Evolutionary conservation across 306 rosid species (phyloP), one percentile per base, ranked within the genome.

Genomic region (Cicer arietinum): DNA sequence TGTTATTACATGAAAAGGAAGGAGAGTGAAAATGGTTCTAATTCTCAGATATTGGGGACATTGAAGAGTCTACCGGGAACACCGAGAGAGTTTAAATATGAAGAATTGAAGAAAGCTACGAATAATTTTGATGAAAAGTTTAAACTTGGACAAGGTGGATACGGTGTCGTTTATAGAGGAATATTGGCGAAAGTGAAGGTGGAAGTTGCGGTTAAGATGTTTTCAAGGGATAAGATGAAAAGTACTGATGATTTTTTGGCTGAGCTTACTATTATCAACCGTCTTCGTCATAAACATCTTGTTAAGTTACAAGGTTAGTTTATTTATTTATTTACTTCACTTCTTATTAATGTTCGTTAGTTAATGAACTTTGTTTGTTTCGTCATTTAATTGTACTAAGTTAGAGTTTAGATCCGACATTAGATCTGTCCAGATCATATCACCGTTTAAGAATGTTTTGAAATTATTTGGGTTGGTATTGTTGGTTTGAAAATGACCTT

Each of bases 201-300:
- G 45, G 81, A 86, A 73, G 89, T 91, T 2, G 97, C 97, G 0
- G 97, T 91, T 40, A 91, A 91, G 85, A 89, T 47, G 79, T 91
- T 91, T 58, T 86, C 92, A 0, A 81, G 97, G 40, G 97, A 76
- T 4, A 81, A 83, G 68, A 85, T 89, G 79, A 83, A 91, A 63
- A 86, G 91, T 22, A 56, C 84, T 10, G 97, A 87, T 74, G 97
- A 91, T 80, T 91, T 91, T 82, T 78, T 91, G 77, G 76, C 94
- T 64, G 97, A 91, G 81, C 90, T 91, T 51, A 83, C 85, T 44
- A 91, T 91, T 1, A 91, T 91, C 71, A 91, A 91, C 43, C 94
- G 97, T 4, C 94, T 91, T 10, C 97, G 97, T 51, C 97, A 91
- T 30, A 91, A 78, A 14, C 92, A 91, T 75, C 87, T 91, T 6